Evolutionary conservation across 164 flowering plant genomes (phyloP), one percentile per base, ranked within the genome.

Genomic region (Magnolia officinalis): DNA sequence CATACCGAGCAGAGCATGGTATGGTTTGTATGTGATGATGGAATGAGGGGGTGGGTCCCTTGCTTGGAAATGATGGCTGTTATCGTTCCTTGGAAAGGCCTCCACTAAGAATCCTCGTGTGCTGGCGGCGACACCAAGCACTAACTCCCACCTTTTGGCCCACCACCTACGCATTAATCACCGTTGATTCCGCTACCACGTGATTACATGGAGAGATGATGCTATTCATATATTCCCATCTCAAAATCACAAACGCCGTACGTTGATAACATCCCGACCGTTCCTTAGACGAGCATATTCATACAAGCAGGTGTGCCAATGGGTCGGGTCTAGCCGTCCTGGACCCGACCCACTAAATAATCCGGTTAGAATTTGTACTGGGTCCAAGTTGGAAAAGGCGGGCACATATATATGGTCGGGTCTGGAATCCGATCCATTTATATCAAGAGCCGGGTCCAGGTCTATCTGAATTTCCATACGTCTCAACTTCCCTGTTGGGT

Each of bases 151-250:
- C 59, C 59, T 49, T 68, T 55, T 55, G 16, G 13, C 13, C 61
- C 45, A 6, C 26, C 37, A 24, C 37, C 45, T 6, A 11, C 18
- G 8, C 71, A 19, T 31, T 59, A 63, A 73, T 63, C 16, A 73
- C 8, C 67, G 67, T 19, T 73, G 67, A 73, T 61, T 63, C 75
- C 55, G 55, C 50, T 63, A 31, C 5, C 74, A 72, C 65, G 74
- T 58, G 74, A 72, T 51, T 72, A 10, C 24, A 63, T 29, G n/a
- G 24, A n/a, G 21, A 20, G 24, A 5, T 19, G 45, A 37, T 4
- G 6, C 45, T 37, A 37, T 37, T 37, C 45, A 37, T 37, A 4
- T 37, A 37, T 37, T 37, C 45, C 45, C 45, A 37, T 37, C 45
- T 3, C 5, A 6, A 19, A 4, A 69, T 1, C 20, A 8, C 1